Conservation (phyloP, 2,329 filamentous ascomycete genomes). For the Fusarium coicis region DNA sequence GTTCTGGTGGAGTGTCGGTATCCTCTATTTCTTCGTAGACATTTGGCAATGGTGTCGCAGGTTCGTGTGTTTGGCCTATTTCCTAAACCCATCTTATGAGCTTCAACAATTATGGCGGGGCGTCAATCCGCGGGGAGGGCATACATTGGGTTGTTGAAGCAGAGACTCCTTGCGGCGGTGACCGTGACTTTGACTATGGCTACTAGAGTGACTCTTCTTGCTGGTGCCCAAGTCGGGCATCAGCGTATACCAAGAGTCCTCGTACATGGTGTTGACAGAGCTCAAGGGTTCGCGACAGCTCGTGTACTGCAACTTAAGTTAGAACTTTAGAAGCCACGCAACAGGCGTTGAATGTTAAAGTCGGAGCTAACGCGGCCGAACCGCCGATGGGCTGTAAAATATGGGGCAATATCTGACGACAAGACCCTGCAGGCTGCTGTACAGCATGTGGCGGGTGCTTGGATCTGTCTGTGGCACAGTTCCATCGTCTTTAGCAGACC, state of each 20-base stretch:
- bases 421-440: neutral
- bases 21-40: conserved; percentile 67
- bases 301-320: conserved; percentile 15
- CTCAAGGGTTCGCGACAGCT: conserved; percentile 29
- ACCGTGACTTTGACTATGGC: conserved; percentile 56
- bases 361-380: conserved; percentile 47
- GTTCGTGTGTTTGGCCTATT: conserved; percentile 61
- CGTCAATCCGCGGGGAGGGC: conserved; percentile 3
- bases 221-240: conserved; percentile 70
- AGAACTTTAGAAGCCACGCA: conserved; percentile 49
- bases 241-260: conserved; percentile 87
- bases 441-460: conserved; percentile 29
- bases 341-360: conserved; percentile 38
- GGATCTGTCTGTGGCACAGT: conserved; percentile 14
- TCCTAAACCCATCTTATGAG: conserved; percentile 56
- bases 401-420: conserved; percentile 1
- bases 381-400: conserved; percentile 42
- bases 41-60: conserved; percentile 66
- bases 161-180: conserved; percentile 77
- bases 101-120: conserved; percentile 34
- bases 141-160: conserved; percentile 72
- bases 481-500: conserved; percentile 6
- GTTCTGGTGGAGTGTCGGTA: conserved; percentile 70
- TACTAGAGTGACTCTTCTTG: conserved; percentile 59
- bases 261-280: conserved; percentile 70